Conservation (phyloP, 495 filamentous ascomycete species). For the Hyaloscypha variabilis region DNA sequence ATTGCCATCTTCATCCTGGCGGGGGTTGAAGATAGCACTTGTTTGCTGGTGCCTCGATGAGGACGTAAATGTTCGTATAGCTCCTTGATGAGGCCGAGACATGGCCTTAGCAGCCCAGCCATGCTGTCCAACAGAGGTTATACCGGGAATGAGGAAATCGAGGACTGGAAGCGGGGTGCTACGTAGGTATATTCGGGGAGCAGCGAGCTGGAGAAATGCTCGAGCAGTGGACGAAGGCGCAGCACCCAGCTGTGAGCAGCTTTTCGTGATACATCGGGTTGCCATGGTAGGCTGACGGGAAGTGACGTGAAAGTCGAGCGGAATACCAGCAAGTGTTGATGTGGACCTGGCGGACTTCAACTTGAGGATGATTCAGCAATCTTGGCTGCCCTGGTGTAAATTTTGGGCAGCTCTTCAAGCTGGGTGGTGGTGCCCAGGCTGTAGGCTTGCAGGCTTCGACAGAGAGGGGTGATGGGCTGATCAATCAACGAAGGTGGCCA, state of each 20-base stretch:
- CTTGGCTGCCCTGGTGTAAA: neutral
- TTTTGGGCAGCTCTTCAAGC: too few species aligned
- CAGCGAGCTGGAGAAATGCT: conserved; percentile 26
- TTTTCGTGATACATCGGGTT: conserved; percentile 19
- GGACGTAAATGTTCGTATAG: conserved; percentile 17
- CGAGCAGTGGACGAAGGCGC: conserved; percentile 21
- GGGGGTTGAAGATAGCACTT: conserved; percentile 55
- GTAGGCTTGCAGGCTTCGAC: too few species aligned
- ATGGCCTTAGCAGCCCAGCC: neutral
- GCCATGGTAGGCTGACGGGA: conserved; percentile 23
- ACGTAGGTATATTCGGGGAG: conserved; percentile 20
- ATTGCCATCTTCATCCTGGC: conserved; percentile 76
- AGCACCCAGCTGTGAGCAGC: conserved; percentile 20
- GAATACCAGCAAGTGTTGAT: neutral
- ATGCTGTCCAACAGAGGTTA: neutral
- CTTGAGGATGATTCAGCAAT: neutral
- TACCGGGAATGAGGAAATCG: conserved; percentile 30
- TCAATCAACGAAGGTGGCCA: neutral
- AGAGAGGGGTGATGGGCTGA: neutral
- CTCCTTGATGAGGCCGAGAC: neutral
- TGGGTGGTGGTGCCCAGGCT: too few species aligned
- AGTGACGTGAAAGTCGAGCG: neutral
- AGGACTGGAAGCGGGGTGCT: conserved; percentile 25
- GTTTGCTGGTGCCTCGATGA: conserved; percentile 16
- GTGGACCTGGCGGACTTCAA: neutral